Evolutionary conservation across 352 stramenopile species (phyloP).

Genomic region (Pythium phragmiticola): DNA sequence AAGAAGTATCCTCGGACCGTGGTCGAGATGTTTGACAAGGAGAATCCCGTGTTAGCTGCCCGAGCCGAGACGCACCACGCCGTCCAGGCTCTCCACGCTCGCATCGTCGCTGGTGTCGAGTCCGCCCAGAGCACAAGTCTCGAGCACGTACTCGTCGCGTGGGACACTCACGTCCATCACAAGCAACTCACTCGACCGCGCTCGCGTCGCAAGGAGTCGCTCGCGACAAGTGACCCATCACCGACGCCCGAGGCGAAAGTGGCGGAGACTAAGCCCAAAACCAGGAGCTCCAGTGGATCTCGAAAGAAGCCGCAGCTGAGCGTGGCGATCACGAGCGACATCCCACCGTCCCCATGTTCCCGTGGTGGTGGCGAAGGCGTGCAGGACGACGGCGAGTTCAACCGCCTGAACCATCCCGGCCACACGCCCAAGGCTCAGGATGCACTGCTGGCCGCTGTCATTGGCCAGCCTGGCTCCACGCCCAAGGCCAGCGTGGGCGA

Average conservation of each 20-base stretch:
- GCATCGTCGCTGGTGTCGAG: neutral
- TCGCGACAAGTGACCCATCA: neutral
- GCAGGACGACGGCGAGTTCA: conserved; percentile 36
- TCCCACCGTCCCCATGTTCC: neutral
- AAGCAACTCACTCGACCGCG: conserved; percentile 3
- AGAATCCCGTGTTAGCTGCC: neutral
- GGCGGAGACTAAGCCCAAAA: neutral
- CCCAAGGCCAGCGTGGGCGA: conserved; percentile 50
- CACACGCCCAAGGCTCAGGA: conserved; percentile 51
- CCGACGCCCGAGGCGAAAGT: neutral
- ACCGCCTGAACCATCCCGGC: conserved; percentile 55
- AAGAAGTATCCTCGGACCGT: conserved; percentile 40
- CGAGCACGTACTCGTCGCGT: conserved; percentile 37
- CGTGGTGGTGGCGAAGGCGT: neutral
- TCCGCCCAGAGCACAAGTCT: conserved; percentile 22
- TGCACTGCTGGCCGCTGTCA: conserved; percentile 24
- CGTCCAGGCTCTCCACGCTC: conserved; percentile 5
- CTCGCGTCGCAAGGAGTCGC: neutral
- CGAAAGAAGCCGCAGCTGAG: conserved; percentile 25
- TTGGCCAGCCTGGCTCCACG: conserved; percentile 64
- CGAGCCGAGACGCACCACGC: neutral
- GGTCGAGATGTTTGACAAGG: conserved; percentile 15
- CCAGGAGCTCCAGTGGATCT: conserved; percentile 10
- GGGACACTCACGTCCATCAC: conserved; percentile 21
- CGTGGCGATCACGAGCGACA: conserved; percentile 17